A percentile compares a stretch with the other conserved stretches of the same genome.
Conservation (phyloP, 1,139 yeast genomes). For the Tardiomyces blankii region DNA sequence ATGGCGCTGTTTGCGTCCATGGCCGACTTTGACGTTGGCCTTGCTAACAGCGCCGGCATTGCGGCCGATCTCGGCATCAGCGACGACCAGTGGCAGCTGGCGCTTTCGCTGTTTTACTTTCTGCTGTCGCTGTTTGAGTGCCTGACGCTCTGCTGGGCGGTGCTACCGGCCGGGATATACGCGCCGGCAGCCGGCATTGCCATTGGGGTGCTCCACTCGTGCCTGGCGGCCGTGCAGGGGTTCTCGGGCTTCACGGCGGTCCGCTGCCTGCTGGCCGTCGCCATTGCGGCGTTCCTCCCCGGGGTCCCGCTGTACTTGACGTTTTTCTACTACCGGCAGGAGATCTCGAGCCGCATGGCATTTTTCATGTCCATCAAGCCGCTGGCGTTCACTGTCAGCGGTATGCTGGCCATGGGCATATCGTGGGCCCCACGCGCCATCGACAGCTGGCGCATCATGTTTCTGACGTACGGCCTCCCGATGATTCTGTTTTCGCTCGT, state of each 20-base stretch:
- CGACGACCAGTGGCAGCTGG: constrained; percentile 49
- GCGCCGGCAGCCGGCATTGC: constrained; percentile 5
- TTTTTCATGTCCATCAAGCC: constrained; percentile 60
- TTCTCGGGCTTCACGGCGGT: constrained; percentile 51
- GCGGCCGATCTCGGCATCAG: constrained; percentile 37
- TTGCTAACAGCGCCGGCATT: constrained; percentile 62
- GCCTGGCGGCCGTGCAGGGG: constrained; percentile 49
- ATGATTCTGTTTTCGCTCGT: constrained; percentile 52
- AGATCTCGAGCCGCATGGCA: constrained; percentile 58
- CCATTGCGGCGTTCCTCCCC: constrained; percentile 64
- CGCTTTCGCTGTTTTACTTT: constrained; percentile 56
- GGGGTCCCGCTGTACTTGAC: constrained; percentile 59
- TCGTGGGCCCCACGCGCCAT: constrained; percentile 39
- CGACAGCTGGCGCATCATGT: constrained; percentile 61
- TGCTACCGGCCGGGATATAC: constrained; percentile 6
- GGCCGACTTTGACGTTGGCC: constrained; percentile 65
- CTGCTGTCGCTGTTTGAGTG: constrained; percentile 61
- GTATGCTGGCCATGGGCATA: constrained; percentile 58
- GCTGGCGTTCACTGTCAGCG: constrained; percentile 74
- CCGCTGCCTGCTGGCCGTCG: constrained; percentile 51
- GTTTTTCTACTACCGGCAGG: constrained; percentile 40
- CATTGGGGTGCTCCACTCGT: constrained; percentile 28
- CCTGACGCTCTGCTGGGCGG: constrained; percentile 50
- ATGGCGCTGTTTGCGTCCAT: constrained; percentile 57
- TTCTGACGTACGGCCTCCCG: constrained; percentile 59